phyloP scores from a whole-genome alignment of 768 basidiomycete genomes.

The Amanita molliuscula region DNA sequence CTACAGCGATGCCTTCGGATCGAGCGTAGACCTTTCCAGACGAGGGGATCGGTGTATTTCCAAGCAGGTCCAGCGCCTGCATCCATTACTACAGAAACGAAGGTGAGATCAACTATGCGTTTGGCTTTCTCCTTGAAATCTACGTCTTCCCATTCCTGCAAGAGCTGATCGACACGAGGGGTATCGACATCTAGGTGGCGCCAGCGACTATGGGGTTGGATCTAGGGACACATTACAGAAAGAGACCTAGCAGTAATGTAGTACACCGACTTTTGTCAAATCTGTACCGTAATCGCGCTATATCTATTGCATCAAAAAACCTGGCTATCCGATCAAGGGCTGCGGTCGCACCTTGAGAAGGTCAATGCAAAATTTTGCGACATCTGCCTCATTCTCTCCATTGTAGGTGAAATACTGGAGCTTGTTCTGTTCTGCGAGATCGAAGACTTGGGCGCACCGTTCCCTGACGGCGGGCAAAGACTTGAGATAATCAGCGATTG shows the following conservation, averaged over 20 bases:
- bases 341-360: conserved; percentile 60
- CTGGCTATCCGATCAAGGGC: neutral
- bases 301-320: conserved; percentile 4
- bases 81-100: conserved; percentile 87
- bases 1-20: conserved; percentile 82
- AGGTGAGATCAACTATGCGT: conserved; percentile 80
- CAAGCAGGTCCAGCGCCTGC: conserved; percentile 86
- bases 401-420: conserved; percentile 84
- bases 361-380: conserved; percentile 61
- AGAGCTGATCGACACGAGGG: conserved; percentile 51
- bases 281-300: conserved; percentile 71
- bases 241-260: neutral
- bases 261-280: conserved; percentile 44
- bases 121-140: conserved; percentile 52
- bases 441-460: conserved; percentile 68
- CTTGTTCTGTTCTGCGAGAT: conserved; percentile 63
- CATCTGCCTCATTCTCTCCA: conserved; percentile 60
- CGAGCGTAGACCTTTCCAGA: conserved; percentile 46
- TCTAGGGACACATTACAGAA: conserved; percentile 30
- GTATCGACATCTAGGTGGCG: conserved; percentile 70
- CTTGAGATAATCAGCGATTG: conserved; percentile 58
- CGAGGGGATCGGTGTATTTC: conserved; percentile 56
- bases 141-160: conserved; percentile 44
- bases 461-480: conserved; percentile 87
- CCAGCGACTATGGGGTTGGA: conserved; percentile 86